These are phyloP conservation scores for Tothia fuscella DNA, from an alignment of 2,329 filamentous ascomycete genomes.

Conservation along the genomic window DNA sequence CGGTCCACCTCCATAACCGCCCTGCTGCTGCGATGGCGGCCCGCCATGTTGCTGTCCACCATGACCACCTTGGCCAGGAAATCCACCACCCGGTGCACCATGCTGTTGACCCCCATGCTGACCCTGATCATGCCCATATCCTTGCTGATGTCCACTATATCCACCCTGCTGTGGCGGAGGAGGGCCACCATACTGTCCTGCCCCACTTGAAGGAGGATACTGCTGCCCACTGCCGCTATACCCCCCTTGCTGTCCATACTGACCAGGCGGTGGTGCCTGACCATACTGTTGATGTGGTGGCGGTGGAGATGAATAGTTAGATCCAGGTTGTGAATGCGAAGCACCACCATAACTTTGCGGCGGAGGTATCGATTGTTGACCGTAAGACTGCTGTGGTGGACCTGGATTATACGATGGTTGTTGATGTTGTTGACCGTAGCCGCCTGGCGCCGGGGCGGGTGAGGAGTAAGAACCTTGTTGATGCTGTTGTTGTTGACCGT, in stretches of 20 bases:
- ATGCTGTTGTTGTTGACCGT: constrained; percentile 3
- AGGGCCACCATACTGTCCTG: neutral
- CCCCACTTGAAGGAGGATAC: neutral
- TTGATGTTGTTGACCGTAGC: constrained; percentile 3
- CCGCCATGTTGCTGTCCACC: too few species aligned
- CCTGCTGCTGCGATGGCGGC: too few species aligned
- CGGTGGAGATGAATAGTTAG: neutral
- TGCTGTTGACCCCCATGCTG: constrained; percentile 8
- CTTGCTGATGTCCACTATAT: neutral
- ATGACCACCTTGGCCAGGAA: neutral
- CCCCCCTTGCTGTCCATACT: neutral
- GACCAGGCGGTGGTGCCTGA: neutral
- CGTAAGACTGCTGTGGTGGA: neutral
- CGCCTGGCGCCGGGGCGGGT: constrained; percentile 3
- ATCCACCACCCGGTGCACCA: neutral
- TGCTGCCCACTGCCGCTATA: neutral
- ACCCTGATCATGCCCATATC: neutral
- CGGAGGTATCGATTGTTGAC: neutral
- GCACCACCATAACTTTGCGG: neutral
- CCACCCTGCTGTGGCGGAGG: neutral
- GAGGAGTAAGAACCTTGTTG: constrained; percentile 5
- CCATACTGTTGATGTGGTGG: neutral
- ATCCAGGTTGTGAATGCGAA: neutral
- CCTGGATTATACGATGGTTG: neutral
- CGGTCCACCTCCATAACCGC: too few species aligned